phyloP scores from a whole-genome alignment of 495 filamentous ascomycete species.

The Xylaria acuta region DNA sequence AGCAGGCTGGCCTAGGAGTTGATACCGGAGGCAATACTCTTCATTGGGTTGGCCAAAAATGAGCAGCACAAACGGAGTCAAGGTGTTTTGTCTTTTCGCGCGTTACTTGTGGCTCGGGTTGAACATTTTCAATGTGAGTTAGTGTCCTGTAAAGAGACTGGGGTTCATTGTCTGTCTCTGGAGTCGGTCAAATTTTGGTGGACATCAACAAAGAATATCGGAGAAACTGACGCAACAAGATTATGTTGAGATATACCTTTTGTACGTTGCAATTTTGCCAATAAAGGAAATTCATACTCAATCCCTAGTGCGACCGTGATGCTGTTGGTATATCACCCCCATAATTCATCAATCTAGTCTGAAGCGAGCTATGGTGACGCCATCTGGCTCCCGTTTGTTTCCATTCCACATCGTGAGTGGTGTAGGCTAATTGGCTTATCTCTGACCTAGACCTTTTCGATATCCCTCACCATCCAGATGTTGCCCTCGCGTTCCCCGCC shows the following conservation, averaged over 20 bases:
- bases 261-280: conserved; percentile 9
- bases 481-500: conserved; percentile 42
- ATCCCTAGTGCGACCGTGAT: not conserved
- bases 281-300: not conserved
- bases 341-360: not conserved
- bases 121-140: not conserved
- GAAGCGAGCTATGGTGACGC: not conserved
- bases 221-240: conserved; percentile 13
- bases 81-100: conserved; percentile 12
- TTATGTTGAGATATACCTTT: conserved; percentile 19
- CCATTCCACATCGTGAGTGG: not conserved
- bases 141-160: not conserved
- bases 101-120: not conserved
- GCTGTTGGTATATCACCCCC: not conserved
- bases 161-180: conserved; percentile 5
- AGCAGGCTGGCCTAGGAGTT: conserved; percentile 41
- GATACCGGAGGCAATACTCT: conserved; percentile 30
- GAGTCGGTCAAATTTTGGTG: conserved; percentile 14
- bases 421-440: not conserved
- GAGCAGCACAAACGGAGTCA: conserved; percentile 23
- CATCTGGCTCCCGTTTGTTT: not conserved
- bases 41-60: conserved; percentile 19
- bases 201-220: conserved; percentile 5
- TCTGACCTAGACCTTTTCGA: not conserved
- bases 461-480: conserved; percentile 47